phyloP scores from a whole-genome alignment of 352 stramenopile genomes.

The Globisporangium irregulare region DNA sequence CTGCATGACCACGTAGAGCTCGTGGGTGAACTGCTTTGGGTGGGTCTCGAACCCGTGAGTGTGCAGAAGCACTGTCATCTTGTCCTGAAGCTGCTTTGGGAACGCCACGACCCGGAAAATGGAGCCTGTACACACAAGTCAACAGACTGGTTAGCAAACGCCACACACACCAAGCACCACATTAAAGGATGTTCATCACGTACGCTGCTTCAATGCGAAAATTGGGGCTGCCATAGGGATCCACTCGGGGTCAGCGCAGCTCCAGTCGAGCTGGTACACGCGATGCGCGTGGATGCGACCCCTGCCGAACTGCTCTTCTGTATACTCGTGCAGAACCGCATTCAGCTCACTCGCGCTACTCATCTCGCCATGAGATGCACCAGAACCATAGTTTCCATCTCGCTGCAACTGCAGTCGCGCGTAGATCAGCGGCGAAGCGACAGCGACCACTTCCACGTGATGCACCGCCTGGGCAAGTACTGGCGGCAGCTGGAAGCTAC shows the following conservation, averaged over 20 bases:
- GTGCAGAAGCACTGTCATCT: slow-evolving; percentile 30
- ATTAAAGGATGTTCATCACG: neutral
- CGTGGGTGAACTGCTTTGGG: slow-evolving; percentile 43
- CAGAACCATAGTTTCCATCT: neutral
- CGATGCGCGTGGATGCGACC: slow-evolving; percentile 48
- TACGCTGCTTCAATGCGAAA: slow-evolving; percentile 7
- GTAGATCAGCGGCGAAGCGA: slow-evolving; percentile 19
- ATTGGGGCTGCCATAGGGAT: slow-evolving; percentile 21
- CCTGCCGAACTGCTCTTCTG: slow-evolving; percentile 13
- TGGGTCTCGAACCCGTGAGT: slow-evolving; percentile 30
- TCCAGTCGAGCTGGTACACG: slow-evolving; percentile 45
- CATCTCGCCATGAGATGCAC: neutral
- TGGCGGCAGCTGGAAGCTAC: neutral
- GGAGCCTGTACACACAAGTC: neutral
- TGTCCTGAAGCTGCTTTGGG: slow-evolving; percentile 33
- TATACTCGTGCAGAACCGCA: neutral
- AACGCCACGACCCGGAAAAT: slow-evolving; percentile 35
- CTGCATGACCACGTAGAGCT: slow-evolving; percentile 41
- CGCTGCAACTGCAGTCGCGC: neutral
- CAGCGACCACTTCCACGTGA: slow-evolving; percentile 8
- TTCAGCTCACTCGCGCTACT: slow-evolving; percentile 1
- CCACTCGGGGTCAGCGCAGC: slow-evolving; percentile 42
- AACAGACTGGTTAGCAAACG: neutral
- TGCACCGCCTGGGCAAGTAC: neutral
- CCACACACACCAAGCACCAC: neutral